Base-by-base conservation (phyloP, 2,329 filamentous ascomycete genomes). In the Fusarium falciforme region DNA sequence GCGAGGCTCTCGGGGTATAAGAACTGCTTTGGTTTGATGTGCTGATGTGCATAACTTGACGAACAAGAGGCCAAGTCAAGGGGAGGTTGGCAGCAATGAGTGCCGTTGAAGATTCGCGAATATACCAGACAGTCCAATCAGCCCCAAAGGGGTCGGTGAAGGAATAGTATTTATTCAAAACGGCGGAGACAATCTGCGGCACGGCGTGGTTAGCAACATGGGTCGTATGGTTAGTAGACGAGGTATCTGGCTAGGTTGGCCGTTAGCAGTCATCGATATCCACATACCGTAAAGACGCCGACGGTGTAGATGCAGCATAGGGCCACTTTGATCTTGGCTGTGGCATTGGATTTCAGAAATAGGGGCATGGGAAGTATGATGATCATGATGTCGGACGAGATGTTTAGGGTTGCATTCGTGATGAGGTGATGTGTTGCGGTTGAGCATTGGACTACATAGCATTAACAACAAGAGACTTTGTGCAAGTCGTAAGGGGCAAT, bases 81-180 rank as follows among this genome's bases (percentile, higher is more conserved):
- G 61, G 61, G 6, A 64, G 61, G 11, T 64, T 64, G 33, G 61
- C 61, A n/a, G 31, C 47, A 29, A 64, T 64, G n/a, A 64, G 33
- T 14, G 61, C 47, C 7, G 61, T 64, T 20, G 61, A 64, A 16
- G 49, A 57, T 29, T 64, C 61, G 14, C 61, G 61, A 1, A 64
- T 42, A 27, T 64, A 64, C 61, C 61, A 64, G 14, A 11, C 33
- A 14, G 49, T 64, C 61, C 61, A 64, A n/a, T 64, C 14, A 57
- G 61, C 27, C 14, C 61, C 61, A 17, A 57, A 57, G 3, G 49
- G 61, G 7, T 57, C 49, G 16, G 33, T 57, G 17, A 64, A 64
- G 49, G 33, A 40, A 9, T 64, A 64, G 35, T 22, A 64, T 57
- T 64, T 64, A 38, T 40, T 64, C 20, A 64, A 52, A 17, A 25